Base-by-base conservation (phyloP, 441 rosid genomes). In the Adansonia gregorii region DNA sequence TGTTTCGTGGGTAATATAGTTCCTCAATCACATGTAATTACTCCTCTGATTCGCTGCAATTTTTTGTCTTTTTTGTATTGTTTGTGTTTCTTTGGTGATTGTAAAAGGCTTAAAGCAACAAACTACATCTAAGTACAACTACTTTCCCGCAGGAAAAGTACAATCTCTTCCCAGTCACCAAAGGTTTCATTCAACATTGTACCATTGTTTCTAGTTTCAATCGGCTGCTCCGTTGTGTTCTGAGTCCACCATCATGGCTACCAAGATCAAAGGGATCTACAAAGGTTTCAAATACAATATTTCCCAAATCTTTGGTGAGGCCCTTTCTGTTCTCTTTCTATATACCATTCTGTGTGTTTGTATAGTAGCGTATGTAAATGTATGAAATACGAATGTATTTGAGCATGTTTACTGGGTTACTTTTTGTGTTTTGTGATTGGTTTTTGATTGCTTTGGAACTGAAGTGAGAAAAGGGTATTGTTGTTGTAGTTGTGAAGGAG, bases 181-280 rank as follows among this genome's bases (percentile, higher is more conserved):
- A 75, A 71, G 17, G 31, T 52, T 58, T 73, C 43, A 69, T 76
- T 56, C 63, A 59, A 24, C 15, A 41, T n/a, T 69, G 76, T 15
- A 58, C 67, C 66, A 46, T 48, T 72, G 70, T 31, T 72, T 51
- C 51, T 54, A 49, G 27, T 24, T 24, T 24, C 27, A 24, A 24
- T 55, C 58, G 58, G 4, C 17, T 45, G 45, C 51, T 63, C 69
- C 43, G 45, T 78, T 73, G 72, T 63, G 49, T 35, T 79, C 84
- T 55, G 22, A 14, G 45, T 72, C 74, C 73, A 35, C 58, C 31
- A 65, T 70, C 67, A 94, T 92, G 99, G 84, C 93, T 11, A 79
- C 88, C 77, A 95, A 91, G 83, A 91, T 95, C 79, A 95, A 92
- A 81, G 97, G 97, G 76, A 83, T 95, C 72, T 92, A 88, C 78